phyloP scores from a whole-genome alignment of 768 basidiomycete species.

The Mycena belliarum region DNA sequence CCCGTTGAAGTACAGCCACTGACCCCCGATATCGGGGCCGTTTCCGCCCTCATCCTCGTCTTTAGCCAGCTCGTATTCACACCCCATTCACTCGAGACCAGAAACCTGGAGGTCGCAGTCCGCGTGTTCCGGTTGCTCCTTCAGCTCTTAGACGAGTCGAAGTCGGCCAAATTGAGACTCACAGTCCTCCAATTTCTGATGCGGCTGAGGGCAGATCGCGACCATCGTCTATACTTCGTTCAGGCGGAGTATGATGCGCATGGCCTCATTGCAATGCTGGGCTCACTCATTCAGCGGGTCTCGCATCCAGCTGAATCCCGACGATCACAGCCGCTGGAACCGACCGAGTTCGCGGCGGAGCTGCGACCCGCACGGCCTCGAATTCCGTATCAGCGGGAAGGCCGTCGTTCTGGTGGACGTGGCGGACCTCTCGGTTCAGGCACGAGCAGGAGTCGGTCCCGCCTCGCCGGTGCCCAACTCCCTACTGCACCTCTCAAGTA shows the following conservation, averaged over 20 bases:
- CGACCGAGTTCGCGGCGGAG: constrained; percentile 27
- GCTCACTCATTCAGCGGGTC: constrained; percentile 62
- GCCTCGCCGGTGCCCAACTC: constrained; percentile 35
- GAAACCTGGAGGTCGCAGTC: constrained; percentile 54
- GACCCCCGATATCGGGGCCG: constrained; percentile 58
- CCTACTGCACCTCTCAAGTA: constrained; percentile 36
- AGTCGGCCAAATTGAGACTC: constrained; percentile 63
- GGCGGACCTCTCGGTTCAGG: constrained; percentile 42
- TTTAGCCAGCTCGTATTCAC: constrained; percentile 76
- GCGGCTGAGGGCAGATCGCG: constrained; percentile 85
- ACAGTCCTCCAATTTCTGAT: constrained; percentile 83
- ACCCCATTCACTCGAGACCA: constrained; percentile 49
- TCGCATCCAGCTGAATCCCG: constrained; percentile 2
- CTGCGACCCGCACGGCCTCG: constrained; percentile 48
- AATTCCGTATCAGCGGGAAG: constrained; percentile 52
- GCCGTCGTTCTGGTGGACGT: constrained; percentile 53
- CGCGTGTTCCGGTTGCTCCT: constrained; percentile 55
- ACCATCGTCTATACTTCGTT: constrained; percentile 81
- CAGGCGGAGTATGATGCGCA: constrained; percentile 54
- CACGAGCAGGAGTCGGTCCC: constrained; percentile 63
- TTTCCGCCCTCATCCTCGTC: constrained; percentile 60
- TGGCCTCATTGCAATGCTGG: constrained; percentile 58
- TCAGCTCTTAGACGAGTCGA: constrained; percentile 44
- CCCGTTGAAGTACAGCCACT: constrained; percentile 29
- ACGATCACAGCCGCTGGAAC: constrained; percentile 9